phyloP scores from a whole-genome alignment of 805 yeast species.

The Nakazawaea ishiwadae region DNA sequence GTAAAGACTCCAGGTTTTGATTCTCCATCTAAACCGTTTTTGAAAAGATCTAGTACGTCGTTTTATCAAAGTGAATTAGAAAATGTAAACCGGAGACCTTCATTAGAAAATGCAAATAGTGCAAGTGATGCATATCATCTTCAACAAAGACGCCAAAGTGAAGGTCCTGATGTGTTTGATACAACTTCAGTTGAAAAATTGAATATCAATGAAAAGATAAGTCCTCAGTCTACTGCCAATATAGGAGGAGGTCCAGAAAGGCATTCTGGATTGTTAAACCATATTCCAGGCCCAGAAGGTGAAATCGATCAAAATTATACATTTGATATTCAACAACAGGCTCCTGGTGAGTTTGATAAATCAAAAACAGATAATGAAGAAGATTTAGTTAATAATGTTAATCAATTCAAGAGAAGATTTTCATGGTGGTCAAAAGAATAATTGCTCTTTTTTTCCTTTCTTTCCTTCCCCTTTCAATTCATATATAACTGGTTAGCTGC shows the following conservation, averaged over 20 bases:
- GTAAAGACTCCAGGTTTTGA: slow-evolving; percentile 7
- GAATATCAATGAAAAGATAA: neutral
- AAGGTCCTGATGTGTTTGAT: neutral
- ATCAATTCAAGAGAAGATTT: slow-evolving; percentile 8
- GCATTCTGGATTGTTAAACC: slow-evolving; percentile 1
- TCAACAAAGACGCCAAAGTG: slow-evolving; percentile 2
- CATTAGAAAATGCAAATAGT: neutral
- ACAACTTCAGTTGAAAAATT: neutral
- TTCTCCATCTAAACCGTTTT: neutral
- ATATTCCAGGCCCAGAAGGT: neutral
- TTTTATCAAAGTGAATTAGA: slow-evolving; percentile 1
- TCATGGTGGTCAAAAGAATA: slow-evolving; percentile 12
- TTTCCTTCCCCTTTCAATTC: too few relatives aligned
- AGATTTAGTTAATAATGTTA: slow-evolving; percentile 4
- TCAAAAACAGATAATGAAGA: neutral
- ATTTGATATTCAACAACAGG: too few relatives aligned
- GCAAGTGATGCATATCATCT: slow-evolving; percentile 5
- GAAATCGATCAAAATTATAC: too few relatives aligned
- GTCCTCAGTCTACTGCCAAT: neutral
- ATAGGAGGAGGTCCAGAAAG: neutral
- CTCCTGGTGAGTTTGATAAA: too few relatives aligned
- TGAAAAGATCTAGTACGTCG: slow-evolving; percentile 1
- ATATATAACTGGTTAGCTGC: too few relatives aligned
- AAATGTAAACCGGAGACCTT: neutral
- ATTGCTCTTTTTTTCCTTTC: too few relatives aligned